Evolutionary conservation across 1,139 yeast species (phyloP).

Genomic region (Kurtzmaniella quercitrusa): DNA sequence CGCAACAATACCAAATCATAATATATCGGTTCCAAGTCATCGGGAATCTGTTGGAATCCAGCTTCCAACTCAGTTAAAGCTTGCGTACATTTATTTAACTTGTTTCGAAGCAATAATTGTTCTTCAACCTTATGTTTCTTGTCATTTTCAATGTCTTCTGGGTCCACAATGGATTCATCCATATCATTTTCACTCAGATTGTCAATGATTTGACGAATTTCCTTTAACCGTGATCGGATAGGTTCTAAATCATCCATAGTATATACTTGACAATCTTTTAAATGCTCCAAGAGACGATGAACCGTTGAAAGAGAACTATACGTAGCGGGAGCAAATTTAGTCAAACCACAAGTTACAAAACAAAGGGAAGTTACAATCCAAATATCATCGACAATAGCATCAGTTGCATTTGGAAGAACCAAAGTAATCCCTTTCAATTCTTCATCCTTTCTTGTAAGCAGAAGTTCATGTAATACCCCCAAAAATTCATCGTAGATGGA

Average conservation of each 20-base stretch:
- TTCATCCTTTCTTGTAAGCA: slow-evolving; percentile 43
- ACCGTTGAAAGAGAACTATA: slow-evolving; percentile 86
- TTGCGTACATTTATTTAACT: slow-evolving; percentile 53
- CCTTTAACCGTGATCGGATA: slow-evolving; percentile 63
- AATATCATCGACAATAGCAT: slow-evolving; percentile 77
- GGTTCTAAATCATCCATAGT: slow-evolving; percentile 82
- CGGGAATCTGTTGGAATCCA: slow-evolving; percentile 54
- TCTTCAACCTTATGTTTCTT: slow-evolving; percentile 47
- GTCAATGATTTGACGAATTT: slow-evolving; percentile 59
- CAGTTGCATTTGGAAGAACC: slow-evolving; percentile 46
- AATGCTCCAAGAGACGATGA: slow-evolving; percentile 72
- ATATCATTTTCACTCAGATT: slow-evolving; percentile 24
- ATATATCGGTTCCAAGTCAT: slow-evolving; percentile 47
- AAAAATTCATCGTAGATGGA: slow-evolving; percentile 52
- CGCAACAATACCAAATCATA: slow-evolving; percentile 41
- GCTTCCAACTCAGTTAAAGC: slow-evolving; percentile 50
- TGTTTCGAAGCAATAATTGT: slow-evolving; percentile 50
- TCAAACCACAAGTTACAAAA: slow-evolving; percentile 86
- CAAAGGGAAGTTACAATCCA: slow-evolving; percentile 83
- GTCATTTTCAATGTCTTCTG: slow-evolving; percentile 12
- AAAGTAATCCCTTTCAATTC: slow-evolving; percentile 43
- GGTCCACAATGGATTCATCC: slow-evolving; percentile 14
- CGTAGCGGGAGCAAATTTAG: slow-evolving; percentile 88
- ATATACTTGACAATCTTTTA: slow-evolving; percentile 74
- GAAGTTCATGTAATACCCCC: slow-evolving; percentile 45